These are phyloP conservation scores for Harringtonia aguacate DNA, from an alignment of 2,329 filamentous ascomycete species.

Conservation along the genomic window DNA sequence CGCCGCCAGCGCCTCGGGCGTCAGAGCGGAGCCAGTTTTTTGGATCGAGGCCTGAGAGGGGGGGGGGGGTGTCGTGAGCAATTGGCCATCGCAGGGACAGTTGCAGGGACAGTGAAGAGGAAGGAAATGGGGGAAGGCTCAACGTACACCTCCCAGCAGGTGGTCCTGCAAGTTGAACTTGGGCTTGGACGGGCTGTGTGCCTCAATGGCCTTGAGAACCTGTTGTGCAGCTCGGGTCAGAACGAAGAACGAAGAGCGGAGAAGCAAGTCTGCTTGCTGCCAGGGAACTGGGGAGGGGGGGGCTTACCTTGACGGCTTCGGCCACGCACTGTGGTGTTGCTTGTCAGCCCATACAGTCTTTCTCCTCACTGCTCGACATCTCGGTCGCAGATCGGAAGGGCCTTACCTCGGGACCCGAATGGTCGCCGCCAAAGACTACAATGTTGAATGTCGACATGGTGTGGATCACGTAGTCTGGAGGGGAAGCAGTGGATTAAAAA, in stretches of 20 bases:
- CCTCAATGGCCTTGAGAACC: slow-evolving; percentile 72
- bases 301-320: slow-evolving; percentile 82
- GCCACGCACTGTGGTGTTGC: slow-evolving; percentile 66
- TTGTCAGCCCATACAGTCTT: not conserved
- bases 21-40: slow-evolving; percentile 65
- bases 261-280: too few species aligned
- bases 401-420: slow-evolving; percentile 74
- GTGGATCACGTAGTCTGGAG: too few species aligned
- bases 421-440: slow-evolving; percentile 74
- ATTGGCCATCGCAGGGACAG: too few species aligned
- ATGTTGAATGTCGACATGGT: slow-evolving; percentile 64
- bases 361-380: not conserved
- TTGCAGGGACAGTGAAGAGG: not conserved
- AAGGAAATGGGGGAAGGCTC: slow-evolving; percentile 9
- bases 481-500: not conserved
- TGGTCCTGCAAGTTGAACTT: slow-evolving; percentile 88
- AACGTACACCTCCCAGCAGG: slow-evolving; percentile 78
- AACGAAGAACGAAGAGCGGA: too few species aligned
- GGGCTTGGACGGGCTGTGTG: slow-evolving; percentile 53
- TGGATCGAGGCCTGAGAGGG: slow-evolving; percentile 71
- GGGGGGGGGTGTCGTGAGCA: too few species aligned
- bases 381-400: not conserved
- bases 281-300: too few species aligned
- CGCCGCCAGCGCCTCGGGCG: slow-evolving; percentile 69
- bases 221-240: slow-evolving; percentile 23